Evolutionary conservation across 139 green algal species (phyloP), one percentile per base, ranked within the genome.

Genomic region (Chlamydomonas sp.): DNA sequence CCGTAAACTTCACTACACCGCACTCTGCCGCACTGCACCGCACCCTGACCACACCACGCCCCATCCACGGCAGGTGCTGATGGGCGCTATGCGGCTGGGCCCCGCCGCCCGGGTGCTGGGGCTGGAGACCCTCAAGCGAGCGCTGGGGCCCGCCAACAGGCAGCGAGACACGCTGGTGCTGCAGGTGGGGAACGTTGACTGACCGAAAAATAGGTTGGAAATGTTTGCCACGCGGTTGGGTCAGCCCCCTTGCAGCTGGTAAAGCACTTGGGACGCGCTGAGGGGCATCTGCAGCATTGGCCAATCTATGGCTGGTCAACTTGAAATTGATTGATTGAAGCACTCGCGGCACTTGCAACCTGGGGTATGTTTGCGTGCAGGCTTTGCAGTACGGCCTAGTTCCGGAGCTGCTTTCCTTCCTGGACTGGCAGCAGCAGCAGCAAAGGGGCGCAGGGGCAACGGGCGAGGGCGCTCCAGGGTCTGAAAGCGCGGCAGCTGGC

Each of bases 61-160:
- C 67, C n/a, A n/a, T 67, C 31, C 88, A 49, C 31, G 31, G 31
- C 89, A 90, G 5, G 88, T 90, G 57, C 87, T 98, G 68, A 72
- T 92, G 63, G 81, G 79, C 1, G 89, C 91, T 4, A 84, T 95
- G 90, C 84, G 77, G 12, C 92, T 90, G 92, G 93, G 93, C 20
- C 87, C 89, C 61, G 90, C 85, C 16, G 90, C 92, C 15, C 84
- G 63, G 78, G 91, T 97, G 67, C 88, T 98, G 66, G 94, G 91
- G 2, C 85, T 98, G 64, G 96, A 98, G 88, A 93, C 91, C 0
- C 80, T 98, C 14, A 95, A 97, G 89, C 90, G 96, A 4, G 90
- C 92, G 2, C 89, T 98, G 61, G n/a, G 66, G 2, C 17, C 49
- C 10, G 66, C 86, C 31, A 97, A 96, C 84, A 84, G 95, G 31